Evolutionary conservation across 805 yeast genomes (phyloP), one percentile per base, ranked within the genome.

Genomic region (Jamesozyma jinghongensis): DNA sequence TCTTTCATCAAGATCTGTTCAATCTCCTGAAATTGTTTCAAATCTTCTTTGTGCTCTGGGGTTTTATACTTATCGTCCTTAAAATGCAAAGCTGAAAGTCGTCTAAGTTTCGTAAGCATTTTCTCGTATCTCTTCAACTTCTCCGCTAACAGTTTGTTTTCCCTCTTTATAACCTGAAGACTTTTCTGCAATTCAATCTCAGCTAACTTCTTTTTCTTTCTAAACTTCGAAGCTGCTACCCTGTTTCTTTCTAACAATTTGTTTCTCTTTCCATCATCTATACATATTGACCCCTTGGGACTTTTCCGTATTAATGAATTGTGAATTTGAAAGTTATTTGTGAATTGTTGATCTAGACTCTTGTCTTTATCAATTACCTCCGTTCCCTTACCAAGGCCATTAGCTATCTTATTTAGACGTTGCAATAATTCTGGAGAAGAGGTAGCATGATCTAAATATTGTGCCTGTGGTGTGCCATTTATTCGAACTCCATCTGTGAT

Each of bases 251-350:
- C 80, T 41, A 76, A 55, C 17, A 75, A 52, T 37, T 79, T 57
- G 26, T 72, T 76, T 46, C 71, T 71, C 52, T 75, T 76, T 79
- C 79, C 74, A 1, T 79, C 79, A 0, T 79, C 74, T 1, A 81
- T 75, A 1, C 17, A 11, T 14, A 20, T 30, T 35, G 31, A 28
- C 16, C 13, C 13, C 13, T 12, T 12, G 6, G 31, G 31, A 28
- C 31, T 28, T 28, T 5, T 28, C 5, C 13, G 31, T 28, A 12
- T 12, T 12, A 12, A 28, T 28, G n/a, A 7, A 28, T 11, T 28
- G 5, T 28, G 31, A 7, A 10, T 22, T 22, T 7, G 6, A 22
- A 10, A 22, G 6, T 22, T 22, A 22, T 22, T 22, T 7, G 26
- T 7, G 26, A 22, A 22, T 7, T 10, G 10, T 22, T 22, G 26